Evolutionary conservation across 1,284 basidiomycete species (phyloP), one percentile per base, ranked within the genome.

Genomic region (Irpex rosettiformis): DNA sequence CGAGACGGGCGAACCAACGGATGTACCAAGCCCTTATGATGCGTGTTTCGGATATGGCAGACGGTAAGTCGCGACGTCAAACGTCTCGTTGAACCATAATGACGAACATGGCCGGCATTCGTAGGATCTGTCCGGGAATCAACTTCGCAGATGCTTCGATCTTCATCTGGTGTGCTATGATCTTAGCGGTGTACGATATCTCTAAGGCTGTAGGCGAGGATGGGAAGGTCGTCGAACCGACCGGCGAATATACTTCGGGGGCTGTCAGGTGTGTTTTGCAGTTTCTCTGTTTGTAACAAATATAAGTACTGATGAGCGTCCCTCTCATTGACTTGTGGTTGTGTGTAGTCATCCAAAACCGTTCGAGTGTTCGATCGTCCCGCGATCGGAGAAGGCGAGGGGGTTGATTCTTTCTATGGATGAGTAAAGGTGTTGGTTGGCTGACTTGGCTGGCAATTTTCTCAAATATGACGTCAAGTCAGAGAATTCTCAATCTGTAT

Each of bases 61-160:
- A 40, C 37, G 37, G 37, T 40, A 40, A 40, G 57, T 21, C 24
- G 18, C 22, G 11, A 11, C n/a, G 24, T 7, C 27, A 4, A 24
- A 40, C 49, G 28, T 51, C 28, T 52, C 28, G 8, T 22, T 11
- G 25, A 43, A 28, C 21, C 40, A 16, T 27, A n/a, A 47, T 29
- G 40, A 25, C 13, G 55, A 16, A 52, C 42, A 28, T 55, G 30
- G 27, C 21, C 4, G 22, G 37, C n/a, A 40, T n/a, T 40, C 28
- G 48, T 8, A 47, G 58, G 3, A 52, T 52, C 8, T 60, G 58
- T 54, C 58, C 58, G 11, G 58, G 58, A n/a, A 49, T 33, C 24
- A 27, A 49, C 29, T 49, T 60, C 25, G 58, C 55, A 8, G 25
- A 29, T 30, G 27, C 43, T 25, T 37, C 49, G 21, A 40, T 60